Percentiles rank a stretch among this genome's conserved stretches.
Evolutionary conservation across 331 rosid genomes (phyloP).

Genomic region (Quercus phellos): DNA sequence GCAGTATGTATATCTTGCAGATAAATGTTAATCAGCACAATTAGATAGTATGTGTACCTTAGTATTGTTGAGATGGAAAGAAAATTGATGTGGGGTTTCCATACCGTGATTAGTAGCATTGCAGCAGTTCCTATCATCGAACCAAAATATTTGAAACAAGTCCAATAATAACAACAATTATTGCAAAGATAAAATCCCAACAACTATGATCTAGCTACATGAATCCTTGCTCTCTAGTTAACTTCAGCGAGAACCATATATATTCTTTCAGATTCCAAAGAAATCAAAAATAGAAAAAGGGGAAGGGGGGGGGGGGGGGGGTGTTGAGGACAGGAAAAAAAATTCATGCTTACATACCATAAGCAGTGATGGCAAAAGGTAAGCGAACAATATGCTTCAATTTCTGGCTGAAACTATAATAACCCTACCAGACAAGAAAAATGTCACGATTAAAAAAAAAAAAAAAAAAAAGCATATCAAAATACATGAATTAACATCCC

Average conservation of each 20-base stretch:
- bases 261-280: neutral
- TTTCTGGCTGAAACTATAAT: slow-evolving; percentile 99
- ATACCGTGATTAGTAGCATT: slow-evolving; percentile 83
- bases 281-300: neutral
- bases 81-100: slow-evolving; percentile 75
- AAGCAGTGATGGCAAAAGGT: slow-evolving; percentile 83
- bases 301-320: too few relatives aligned
- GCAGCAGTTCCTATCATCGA: slow-evolving; percentile 84
- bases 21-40: neutral
- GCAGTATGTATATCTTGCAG: slow-evolving; percentile 3
- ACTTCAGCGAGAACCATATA: neutral
- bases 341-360: slow-evolving; percentile 53
- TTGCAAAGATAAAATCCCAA: neutral
- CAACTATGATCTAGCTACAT: neutral
- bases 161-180: neutral
- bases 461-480: slow-evolving; percentile 11
- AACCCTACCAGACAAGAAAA: slow-evolving; percentile 54
- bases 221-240: neutral
- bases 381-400: slow-evolving; percentile 89
- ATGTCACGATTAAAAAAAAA: neutral
- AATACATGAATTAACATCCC: neutral
- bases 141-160: slow-evolving; percentile 18
- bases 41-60: slow-evolving; percentile 47
- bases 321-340: neutral
- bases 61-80: slow-evolving; percentile 67